Evolutionary conservation across 2,329 filamentous ascomycete species (phyloP), one percentile per base, ranked within the genome.

Genomic region (Cercospora sesami): DNA sequence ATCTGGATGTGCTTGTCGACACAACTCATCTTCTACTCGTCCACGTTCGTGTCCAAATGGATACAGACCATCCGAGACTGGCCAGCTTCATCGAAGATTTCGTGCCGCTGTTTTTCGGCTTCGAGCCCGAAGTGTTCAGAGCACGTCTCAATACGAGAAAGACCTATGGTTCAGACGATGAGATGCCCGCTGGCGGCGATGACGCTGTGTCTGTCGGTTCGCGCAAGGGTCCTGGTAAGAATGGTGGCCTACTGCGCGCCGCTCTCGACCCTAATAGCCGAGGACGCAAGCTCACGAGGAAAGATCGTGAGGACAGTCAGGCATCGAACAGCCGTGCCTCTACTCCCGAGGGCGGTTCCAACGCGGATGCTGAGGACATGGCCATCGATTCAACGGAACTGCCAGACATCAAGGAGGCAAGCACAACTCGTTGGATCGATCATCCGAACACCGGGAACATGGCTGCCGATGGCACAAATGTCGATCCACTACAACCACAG

Each of bases 291-390:
- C 86, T 87, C 72, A 85, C 87, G 26, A 87, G 90, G 48, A 86
- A 85, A 58, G 90, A 93, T 63, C 94, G 95, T 75, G 92, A 95
- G 71, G 91, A 90, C 69, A 94, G 91, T 73, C 84, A 87, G n/a
- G 87, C 87, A 1, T 90, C 91, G 26, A 89, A 87, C 14, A 97
- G 92, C 81, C 93, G 96, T 75, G 93, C 95, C 74, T 93, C 91
- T 0, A 97, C 94, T 0, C 94, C 95, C 0, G 94, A 96, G 75
- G 87, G 90, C 23, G 87, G 84, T n/a, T 94, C 91, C 1, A 87
- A 87, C 30, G 90, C 87, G 65, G 92, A 94, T 64, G 92, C 95
- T 73, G 91, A 94, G 70, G 92, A 95, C 36, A 88, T 89, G 82
- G 84, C 82, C 5, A 89, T 75, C 31, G 76, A 77, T 48, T 69